These are phyloP conservation scores for Ceratocystis harringtonii DNA, from an alignment of 2,329 filamentous ascomycete genomes.

Conservation along the genomic window DNA sequence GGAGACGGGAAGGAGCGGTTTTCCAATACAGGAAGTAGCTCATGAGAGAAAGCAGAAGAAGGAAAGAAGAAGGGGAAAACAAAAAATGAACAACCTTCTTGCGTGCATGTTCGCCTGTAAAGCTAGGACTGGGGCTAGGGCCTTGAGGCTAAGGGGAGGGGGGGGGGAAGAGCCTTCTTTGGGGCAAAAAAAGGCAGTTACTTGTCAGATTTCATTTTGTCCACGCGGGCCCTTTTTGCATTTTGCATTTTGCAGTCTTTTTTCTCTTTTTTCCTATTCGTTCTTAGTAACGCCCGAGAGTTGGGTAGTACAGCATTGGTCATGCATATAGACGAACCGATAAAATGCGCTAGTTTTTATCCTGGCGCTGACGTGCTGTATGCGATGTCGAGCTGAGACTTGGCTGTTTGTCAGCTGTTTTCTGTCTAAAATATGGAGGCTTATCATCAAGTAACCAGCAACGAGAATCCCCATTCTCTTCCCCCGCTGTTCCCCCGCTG, in stretches of 20 bases:
- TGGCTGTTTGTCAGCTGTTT: too few relatives aligned
- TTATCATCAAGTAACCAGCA: background rate
- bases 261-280: background rate
- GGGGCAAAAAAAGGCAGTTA: background rate
- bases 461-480: background rate
- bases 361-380: too few relatives aligned
- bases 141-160: too few relatives aligned
- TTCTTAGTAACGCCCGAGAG: background rate
- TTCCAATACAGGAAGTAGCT: background rate
- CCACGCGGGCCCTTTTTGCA: too few relatives aligned
- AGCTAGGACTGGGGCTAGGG: too few relatives aligned
- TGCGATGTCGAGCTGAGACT: too few relatives aligned
- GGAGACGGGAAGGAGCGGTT: constrained; percentile 1
- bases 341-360: too few relatives aligned
- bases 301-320: background rate
- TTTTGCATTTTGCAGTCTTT: background rate
- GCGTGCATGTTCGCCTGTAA: too few relatives aligned
- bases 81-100: too few relatives aligned
- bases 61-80: background rate
- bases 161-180: too few relatives aligned
- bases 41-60: background rate
- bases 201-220: background rate
- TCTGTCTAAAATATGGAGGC: too few relatives aligned
- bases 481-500: background rate
- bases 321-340: too few relatives aligned